Conservation (phyloP, 23 red algal species). For the Cyanidioschyzon merolae region DNA sequence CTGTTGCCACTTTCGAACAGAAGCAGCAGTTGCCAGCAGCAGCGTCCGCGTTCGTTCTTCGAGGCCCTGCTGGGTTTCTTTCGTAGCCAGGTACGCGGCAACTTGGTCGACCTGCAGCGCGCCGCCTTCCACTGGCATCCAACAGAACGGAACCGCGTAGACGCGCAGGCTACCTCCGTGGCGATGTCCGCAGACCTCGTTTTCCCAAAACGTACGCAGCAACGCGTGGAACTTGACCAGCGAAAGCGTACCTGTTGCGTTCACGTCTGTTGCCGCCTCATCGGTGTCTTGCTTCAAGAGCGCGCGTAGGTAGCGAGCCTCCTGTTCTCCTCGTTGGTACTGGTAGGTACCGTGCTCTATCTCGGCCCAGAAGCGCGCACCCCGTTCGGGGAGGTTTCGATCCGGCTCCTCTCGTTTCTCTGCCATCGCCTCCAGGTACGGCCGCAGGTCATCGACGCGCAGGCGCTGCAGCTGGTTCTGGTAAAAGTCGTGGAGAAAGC, state of each 20-base stretch:
- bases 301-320: background rate
- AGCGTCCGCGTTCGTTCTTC: background rate
- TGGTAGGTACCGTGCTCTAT: background rate
- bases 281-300: background rate
- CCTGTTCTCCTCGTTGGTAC: background rate
- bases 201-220: background rate
- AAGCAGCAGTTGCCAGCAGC: background rate
- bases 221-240: background rate
- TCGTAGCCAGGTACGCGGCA: background rate
- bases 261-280: background rate
- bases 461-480: background rate
- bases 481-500: background rate
- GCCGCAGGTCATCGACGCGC: background rate
- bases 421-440: background rate
- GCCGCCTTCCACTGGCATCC: background rate
- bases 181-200: background rate
- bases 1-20: background rate
- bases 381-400: background rate
- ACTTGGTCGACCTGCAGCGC: background rate
- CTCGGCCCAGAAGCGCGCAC: constrained; percentile 4
- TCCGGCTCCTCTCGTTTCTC: background rate
- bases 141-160: background rate
- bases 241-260: background rate
- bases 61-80: background rate
- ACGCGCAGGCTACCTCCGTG: background rate